Percentiles rank a stretch among this genome's conserved stretches.
These are phyloP conservation scores for Solanum piurae DNA, from an alignment of 257 asterid genomes.

Conservation along the genomic window DNA sequence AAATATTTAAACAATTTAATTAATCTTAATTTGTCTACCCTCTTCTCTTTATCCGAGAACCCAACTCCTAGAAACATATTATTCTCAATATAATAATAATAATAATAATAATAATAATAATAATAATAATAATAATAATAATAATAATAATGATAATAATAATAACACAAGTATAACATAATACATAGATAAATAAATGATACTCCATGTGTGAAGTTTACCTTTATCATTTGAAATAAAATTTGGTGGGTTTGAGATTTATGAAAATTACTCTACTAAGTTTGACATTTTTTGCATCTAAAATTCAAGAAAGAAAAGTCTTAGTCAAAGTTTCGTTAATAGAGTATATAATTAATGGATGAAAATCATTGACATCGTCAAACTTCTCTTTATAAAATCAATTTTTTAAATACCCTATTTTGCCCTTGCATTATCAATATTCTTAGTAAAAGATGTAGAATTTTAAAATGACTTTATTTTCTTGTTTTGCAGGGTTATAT, in stretches of 20 bases:
- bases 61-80: neutral
- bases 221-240: neutral
- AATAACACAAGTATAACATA: too few species aligned
- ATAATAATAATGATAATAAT: too few species aligned
- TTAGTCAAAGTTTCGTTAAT: too few species aligned
- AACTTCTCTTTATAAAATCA: too few species aligned
- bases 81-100: neutral
- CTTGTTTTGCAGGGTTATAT: constrained; percentile 44
- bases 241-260: neutral
- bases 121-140: too few species aligned
- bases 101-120: too few species aligned
- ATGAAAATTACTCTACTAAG: too few species aligned
- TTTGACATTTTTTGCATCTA: too few species aligned
- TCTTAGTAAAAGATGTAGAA: neutral
- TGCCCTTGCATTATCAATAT: neutral
- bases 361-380: neutral
- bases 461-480: neutral
- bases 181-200: neutral
- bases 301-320: neutral
- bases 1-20: too few species aligned
- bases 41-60: too few species aligned
- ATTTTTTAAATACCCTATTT: neutral
- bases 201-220: neutral
- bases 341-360: neutral
- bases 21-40: too few species aligned